Evolutionary conservation across 2,329 filamentous ascomycete genomes (phyloP).

Genomic region (Talaromyces atroroseus): DNA sequence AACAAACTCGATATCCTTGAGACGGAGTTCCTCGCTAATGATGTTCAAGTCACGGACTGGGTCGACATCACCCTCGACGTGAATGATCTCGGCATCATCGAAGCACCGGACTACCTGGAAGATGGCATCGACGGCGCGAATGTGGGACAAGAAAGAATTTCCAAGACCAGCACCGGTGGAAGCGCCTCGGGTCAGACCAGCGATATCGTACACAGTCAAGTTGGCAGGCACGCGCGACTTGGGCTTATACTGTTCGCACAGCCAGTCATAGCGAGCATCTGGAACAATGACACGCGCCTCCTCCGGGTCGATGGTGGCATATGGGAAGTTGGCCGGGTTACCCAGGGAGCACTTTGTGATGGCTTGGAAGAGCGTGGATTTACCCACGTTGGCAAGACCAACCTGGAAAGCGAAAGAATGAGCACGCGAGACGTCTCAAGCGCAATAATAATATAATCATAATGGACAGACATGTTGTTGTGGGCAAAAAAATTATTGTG

Average conservation of each 20-base stretch:
- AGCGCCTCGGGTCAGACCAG: slow-evolving; percentile 88
- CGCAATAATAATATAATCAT: background rate
- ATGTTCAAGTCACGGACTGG: slow-evolving; percentile 91
- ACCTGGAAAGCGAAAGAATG: slow-evolving; percentile 53
- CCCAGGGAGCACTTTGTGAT: slow-evolving; percentile 97
- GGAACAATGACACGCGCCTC: slow-evolving; percentile 96
- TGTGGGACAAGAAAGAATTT: slow-evolving; percentile 97
- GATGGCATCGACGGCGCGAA: slow-evolving; percentile 95
- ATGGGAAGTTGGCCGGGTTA: slow-evolving; percentile 99
- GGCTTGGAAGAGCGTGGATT: slow-evolving; percentile 98
- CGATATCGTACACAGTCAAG: slow-evolving; percentile 97
- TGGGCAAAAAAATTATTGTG: slow-evolving; percentile 8
- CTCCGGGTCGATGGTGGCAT: slow-evolving; percentile 97
- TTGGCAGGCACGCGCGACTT: slow-evolving; percentile 97
- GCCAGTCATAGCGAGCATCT: slow-evolving; percentile 93
- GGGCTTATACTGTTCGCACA: slow-evolving; percentile 93
- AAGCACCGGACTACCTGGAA: slow-evolving; percentile 97
- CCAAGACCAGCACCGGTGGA: slow-evolving; percentile 96
- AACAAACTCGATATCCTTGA: slow-evolving; percentile 98
- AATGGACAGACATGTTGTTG: background rate
- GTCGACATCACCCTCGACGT: slow-evolving; percentile 98
- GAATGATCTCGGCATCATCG: slow-evolving; percentile 98
- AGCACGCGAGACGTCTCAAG: slow-evolving; percentile 14
- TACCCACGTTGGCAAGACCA: slow-evolving; percentile 97
- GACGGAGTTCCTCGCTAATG: slow-evolving; percentile 90